Conservation (phyloP, 768 basidiomycete genomes). For the Lentinula guzmanii region DNA sequence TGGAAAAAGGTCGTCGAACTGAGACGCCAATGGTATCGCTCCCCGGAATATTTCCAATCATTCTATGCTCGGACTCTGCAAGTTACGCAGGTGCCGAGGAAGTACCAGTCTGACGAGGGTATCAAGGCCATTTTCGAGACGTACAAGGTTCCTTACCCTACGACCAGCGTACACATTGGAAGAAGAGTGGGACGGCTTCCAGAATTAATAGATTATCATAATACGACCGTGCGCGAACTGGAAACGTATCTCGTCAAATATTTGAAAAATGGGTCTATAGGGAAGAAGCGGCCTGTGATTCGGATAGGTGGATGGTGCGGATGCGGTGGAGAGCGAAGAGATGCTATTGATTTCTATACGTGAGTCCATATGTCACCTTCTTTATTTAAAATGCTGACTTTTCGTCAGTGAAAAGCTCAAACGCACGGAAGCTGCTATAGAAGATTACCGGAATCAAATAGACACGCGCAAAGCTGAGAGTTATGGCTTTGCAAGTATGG, state of each 20-base stretch:
- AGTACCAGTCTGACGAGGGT: constrained; percentile 80
- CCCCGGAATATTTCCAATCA: constrained; percentile 79
- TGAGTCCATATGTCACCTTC: constrained; percentile 27
- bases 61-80: constrained; percentile 94
- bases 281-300: constrained; percentile 76
- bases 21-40: constrained; percentile 83
- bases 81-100: constrained; percentile 73
- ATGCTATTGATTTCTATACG: constrained; percentile 94
- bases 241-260: constrained; percentile 88
- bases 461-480: constrained; percentile 76
- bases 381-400: not conserved
- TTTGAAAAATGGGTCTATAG: constrained; percentile 76
- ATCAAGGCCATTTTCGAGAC: constrained; percentile 69
- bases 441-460: constrained; percentile 66
- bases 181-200: constrained; percentile 85
- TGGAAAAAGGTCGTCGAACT: constrained; percentile 77
- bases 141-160: constrained; percentile 80
- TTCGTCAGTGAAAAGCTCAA: constrained; percentile 40
- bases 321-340: constrained; percentile 77
- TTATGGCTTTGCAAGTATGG: constrained; percentile 91
- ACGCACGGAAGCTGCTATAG: constrained; percentile 69
- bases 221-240: constrained; percentile 88
- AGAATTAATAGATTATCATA: constrained; percentile 87
- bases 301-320: constrained; percentile 76
- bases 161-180: constrained; percentile 86